Evolutionary conservation across 2,329 filamentous ascomycete species (phyloP).

Genomic region (Endocalyx cinctus): DNA sequence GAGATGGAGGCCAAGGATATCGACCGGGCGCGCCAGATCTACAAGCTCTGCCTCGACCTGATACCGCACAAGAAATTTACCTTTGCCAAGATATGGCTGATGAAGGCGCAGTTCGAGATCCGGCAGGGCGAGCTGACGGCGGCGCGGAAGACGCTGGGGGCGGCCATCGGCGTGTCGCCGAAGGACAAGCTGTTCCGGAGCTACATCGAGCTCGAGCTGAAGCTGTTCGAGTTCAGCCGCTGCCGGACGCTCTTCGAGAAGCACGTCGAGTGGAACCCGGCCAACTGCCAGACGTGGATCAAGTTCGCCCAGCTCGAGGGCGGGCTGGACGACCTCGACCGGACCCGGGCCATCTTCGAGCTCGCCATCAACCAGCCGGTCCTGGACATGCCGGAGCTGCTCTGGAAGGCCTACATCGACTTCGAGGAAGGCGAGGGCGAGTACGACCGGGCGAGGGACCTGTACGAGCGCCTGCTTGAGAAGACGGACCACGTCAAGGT

Average conservation of each 20-base stretch:
- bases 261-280: constrained; percentile 84
- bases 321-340: constrained; percentile 82
- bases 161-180: constrained; percentile 87
- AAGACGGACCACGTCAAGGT: constrained; percentile 99
- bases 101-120: constrained; percentile 90
- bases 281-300: constrained; percentile 93
- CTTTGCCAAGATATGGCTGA: constrained; percentile 92
- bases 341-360: constrained; percentile 87
- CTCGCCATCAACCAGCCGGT: constrained; percentile 76
- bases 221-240: constrained; percentile 87
- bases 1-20: constrained; percentile 79
- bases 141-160: constrained; percentile 84
- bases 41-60: constrained; percentile 78
- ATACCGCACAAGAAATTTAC: constrained; percentile 97
- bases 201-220: constrained; percentile 89
- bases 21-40: constrained; percentile 80
- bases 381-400: constrained; percentile 93
- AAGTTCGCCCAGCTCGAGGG: constrained; percentile 92
- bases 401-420: constrained; percentile 98
- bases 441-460: constrained; percentile 71
- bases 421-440: constrained; percentile 96
- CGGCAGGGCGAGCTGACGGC: constrained; percentile 75
- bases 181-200: constrained; percentile 94
- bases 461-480: constrained; percentile 86
- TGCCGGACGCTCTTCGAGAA: constrained; percentile 92